Conservation (phyloP, 768 basidiomycete species). For the Gloeostereum incarnatum region DNA sequence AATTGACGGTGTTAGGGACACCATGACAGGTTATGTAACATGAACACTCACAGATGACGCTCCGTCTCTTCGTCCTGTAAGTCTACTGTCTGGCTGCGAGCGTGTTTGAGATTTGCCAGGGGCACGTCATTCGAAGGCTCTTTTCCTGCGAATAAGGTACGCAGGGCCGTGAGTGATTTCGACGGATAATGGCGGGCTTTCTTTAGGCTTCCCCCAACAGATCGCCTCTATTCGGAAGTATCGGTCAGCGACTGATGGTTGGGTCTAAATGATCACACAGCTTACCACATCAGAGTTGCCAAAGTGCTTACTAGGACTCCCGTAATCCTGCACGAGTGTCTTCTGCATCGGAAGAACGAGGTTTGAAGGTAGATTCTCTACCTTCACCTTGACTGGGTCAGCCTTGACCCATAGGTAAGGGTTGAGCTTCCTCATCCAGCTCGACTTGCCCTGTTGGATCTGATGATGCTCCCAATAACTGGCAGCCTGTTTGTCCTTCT, state of each 20-base stretch:
- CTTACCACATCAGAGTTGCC: conserved; percentile 19
- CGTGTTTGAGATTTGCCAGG: conserved; percentile 43
- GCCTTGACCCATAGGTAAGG: conserved; percentile 82
- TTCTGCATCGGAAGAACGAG: conserved; percentile 77
- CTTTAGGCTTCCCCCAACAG: conserved; percentile 15
- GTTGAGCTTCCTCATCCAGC: conserved; percentile 73
- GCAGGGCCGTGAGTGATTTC: conserved; percentile 51
- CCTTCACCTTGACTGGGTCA: conserved; percentile 62
- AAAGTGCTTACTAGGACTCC: conserved; percentile 24
- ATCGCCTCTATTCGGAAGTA: too few species aligned
- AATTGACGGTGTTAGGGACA: conserved; percentile 3
- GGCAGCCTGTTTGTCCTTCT: conserved; percentile 72
- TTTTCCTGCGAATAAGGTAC: conserved; percentile 58
- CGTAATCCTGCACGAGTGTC: conserved; percentile 54
- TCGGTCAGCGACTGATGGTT: conserved; percentile 12
- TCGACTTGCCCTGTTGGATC: conserved; percentile 29
- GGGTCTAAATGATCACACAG: conserved; percentile 1
- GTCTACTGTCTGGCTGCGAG: conserved; percentile 20
- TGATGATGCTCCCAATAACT: conserved; percentile 56
- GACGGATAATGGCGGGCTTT: conserved; percentile 42
- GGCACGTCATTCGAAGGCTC: conserved; percentile 45
- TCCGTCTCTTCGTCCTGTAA: conserved; percentile 57
- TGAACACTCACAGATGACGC: conserved; percentile 57
- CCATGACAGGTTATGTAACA: not conserved
- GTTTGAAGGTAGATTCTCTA: conserved; percentile 62